Base-by-base conservation (phyloP, 441 rosid species). In the Breynia disticha region DNA sequence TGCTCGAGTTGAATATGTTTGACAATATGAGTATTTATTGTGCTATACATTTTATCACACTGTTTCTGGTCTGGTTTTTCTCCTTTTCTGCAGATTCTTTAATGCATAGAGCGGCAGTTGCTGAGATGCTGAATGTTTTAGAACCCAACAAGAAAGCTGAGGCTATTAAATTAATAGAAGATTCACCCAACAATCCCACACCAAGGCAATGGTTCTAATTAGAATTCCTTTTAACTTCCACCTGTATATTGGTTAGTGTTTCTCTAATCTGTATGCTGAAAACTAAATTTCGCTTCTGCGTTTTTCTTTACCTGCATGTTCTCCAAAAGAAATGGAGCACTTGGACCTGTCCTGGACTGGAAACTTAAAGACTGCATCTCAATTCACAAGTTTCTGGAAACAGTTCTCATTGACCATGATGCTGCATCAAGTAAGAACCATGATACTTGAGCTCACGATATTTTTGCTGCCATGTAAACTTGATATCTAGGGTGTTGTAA, bases 51-150 rank as follows among this genome's bases (percentile, higher is more conserved):
- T 4, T 39, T 39, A 13, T 39, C 44, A 39, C 44, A 39, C 44
- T 39, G 44, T 4, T 14, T 2, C 15, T 39, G 15, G 28, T 39
- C 32, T 24, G 32, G 21, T 47, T 49, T n/a, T 11, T 14, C 45
- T 50, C 48, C 0, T 63, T 48, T 64, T 22, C 56, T 50, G 66
- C 84, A 94, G 99, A 72, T 74, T 90, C 96, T 43, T 82, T 94
- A 81, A 81, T 79, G 91, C 99, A 94, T 77, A 94, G 95, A 71
- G 90, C 84, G 50, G 97, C 97, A 46, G 95, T 73, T 60, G 95
- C 99, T 16, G 99, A 94, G 75, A 87, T 90, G 95, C 54, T 87
- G 18, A 66, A 48, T 69, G 67, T 80, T 54, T 74, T 94, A 67
- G 95, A 86, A 68, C 82, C 90, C 42, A 69, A 66, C 74, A 79